phyloP scores from a whole-genome alignment of 208 protist species.

The Wallacemonas sp. region DNA sequence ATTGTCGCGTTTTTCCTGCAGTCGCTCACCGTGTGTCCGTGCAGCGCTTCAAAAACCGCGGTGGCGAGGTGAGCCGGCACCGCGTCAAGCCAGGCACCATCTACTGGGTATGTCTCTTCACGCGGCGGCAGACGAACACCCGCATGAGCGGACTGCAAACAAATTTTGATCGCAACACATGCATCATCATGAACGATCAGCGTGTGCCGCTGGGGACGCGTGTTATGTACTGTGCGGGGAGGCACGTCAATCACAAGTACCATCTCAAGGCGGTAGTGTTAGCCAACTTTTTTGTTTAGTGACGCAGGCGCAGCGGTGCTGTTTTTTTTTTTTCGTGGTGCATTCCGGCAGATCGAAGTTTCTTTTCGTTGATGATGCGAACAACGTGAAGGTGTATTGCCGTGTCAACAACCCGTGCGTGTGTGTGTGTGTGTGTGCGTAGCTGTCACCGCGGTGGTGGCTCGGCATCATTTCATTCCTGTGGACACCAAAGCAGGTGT shows the following conservation, averaged over 20 bases:
- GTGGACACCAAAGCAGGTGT: too few relatives aligned
- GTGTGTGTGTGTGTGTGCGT: too few relatives aligned
- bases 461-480: too few relatives aligned
- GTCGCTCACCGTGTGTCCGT: slow-evolving; percentile 89
- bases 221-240: slow-evolving; percentile 90
- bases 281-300: slow-evolving; percentile 90
- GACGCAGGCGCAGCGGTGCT: background rate
- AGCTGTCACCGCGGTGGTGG: too few relatives aligned
- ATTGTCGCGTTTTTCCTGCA: slow-evolving; percentile 85
- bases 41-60: slow-evolving; percentile 82
- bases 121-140: slow-evolving; percentile 81
- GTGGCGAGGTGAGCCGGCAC: slow-evolving; percentile 67
- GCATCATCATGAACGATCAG: slow-evolving; percentile 92
- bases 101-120: slow-evolving; percentile 89
- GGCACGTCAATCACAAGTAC: slow-evolving; percentile 92
- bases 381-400: too few relatives aligned
- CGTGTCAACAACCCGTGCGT: too few relatives aligned
- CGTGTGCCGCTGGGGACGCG: slow-evolving; percentile 85
- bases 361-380: too few relatives aligned
- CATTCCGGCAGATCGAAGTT: background rate
- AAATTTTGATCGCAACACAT: slow-evolving; percentile 92
- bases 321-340: slow-evolving; percentile 12
- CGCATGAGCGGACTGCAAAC: slow-evolving; percentile 88
- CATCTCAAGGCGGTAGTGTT: slow-evolving; percentile 91
- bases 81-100: slow-evolving; percentile 86